Evolutionary conservation across 2,329 filamentous ascomycete genomes (phyloP).

Genomic region (Alternaria longipes): DNA sequence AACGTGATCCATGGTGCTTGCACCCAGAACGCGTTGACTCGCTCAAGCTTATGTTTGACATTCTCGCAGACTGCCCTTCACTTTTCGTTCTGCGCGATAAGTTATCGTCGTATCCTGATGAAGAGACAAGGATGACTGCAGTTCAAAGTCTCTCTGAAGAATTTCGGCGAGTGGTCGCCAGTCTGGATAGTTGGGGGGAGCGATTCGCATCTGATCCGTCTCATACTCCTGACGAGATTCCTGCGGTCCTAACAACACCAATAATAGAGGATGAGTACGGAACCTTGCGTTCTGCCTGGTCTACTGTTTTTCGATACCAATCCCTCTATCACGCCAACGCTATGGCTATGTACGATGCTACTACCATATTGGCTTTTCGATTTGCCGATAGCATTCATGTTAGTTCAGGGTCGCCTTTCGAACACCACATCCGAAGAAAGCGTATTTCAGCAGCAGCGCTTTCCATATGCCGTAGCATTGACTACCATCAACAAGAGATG

Average conservation of each 20-base stretch:
- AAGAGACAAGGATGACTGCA: background rate
- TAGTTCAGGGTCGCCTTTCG: background rate
- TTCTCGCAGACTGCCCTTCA: constrained; percentile 3
- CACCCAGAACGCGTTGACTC: constrained; percentile 4
- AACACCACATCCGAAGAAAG: background rate
- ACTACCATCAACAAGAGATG: constrained; percentile 1
- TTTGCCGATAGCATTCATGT: constrained; percentile 1
- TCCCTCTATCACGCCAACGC: constrained; percentile 1
- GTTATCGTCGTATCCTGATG: background rate
- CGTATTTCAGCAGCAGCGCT: background rate
- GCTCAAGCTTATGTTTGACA: constrained; percentile 7
- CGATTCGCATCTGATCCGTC: background rate
- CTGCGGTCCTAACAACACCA: background rate
- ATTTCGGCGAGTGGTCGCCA: background rate
- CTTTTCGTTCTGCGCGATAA: constrained; percentile 4
- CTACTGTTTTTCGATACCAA: background rate
- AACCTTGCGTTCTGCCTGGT: background rate
- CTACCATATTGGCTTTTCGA: background rate
- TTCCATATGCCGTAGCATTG: constrained; percentile 7
- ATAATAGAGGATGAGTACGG: background rate
- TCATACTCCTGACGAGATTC: background rate
- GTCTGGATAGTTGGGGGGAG: background rate
- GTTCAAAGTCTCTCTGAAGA: background rate
- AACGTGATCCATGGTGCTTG: constrained; percentile 1
- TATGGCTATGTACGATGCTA: constrained; percentile 4